Base-by-base conservation (phyloP, 345 rosid genomes). In the Populus simonii region DNA sequence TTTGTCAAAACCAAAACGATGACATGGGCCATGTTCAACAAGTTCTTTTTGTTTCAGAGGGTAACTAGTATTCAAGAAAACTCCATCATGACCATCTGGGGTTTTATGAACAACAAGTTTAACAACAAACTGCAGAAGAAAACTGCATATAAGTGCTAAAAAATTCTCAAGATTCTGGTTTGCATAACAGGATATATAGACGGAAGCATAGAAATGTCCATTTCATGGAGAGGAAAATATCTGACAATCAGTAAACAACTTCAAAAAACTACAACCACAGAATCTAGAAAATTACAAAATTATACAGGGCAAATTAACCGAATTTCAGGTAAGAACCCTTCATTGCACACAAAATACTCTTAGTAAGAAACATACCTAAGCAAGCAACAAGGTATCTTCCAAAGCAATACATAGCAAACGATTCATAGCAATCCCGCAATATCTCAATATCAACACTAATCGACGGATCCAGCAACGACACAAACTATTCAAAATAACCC, bases 401-500 rank as follows among this genome's bases (percentile, higher is more conserved):
- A 80, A 96, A 96, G 90, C 99, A 96, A 89, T 96, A 96, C 98
- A 96, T 93, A 76, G 99, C 99, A 83, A 96, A 96, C 73, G 99
- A 92, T 81, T 96, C 99, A 74, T 96, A 96, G 89, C 99, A 88
- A 85, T 96, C 99, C 77, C 99, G 92, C 61, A 96, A 90, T 81
- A 91, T 93, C 80, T 86, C 97, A 77, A 91, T 85, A 81, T 96
- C 93, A 84, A 96, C 95, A 81, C 98, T 92, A 77, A 92, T 87
- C 76, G 97, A 85, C 80, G 99, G 97, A 76, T 92, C 79, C 85
- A 91, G 92, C 90, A 96, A 85, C 3, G 99, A 94, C 45, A 90
- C 90, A 84, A 96, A 89, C 99, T 96, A 91, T 78, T 33, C 36
- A 81, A 70, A 80, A 71, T 6, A 72, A 68, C 62, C 41, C 45